Evolutionary conservation across 2,329 filamentous ascomycete genomes (phyloP), one percentile per base, ranked within the genome.

Genomic region (Conoideocrella luteorostrata): DNA sequence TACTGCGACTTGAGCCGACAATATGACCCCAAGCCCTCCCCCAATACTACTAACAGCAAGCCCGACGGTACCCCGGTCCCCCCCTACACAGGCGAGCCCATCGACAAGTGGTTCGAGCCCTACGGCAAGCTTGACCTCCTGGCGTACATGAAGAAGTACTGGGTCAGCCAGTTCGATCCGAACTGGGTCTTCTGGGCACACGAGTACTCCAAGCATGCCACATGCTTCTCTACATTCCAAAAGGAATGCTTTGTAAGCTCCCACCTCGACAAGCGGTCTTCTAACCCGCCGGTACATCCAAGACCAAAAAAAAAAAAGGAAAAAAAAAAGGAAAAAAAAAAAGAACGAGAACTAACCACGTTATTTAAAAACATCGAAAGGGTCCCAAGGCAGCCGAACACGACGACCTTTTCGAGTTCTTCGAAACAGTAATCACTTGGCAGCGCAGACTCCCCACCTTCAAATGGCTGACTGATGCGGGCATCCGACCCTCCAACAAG

Each of bases 181-280:
- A 84, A 80, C 62, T 59, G 65, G 40, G 69, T 74, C 26, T 77
- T 86, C 63, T 84, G 80, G 80, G 80, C 63, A 30, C 80, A 84
- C 65, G 80, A 84, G 57, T 84, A 80, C 66, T 73, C 69, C 63
- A 84, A 84, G 67, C 80, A 83, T 61, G 80, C 72, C 3, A 84
- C 80, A 12, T 86, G 81, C 69, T 84, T 67, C 67, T 78, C 72
- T 37, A 82, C 75, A 47, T 84, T 85, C 56, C 78, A 84, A 55
- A 62, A 69, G 5, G 71, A 76, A 23, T 86, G 82, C 71, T 85
- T 82, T 59, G 58, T 60, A 53, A 22, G 56, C 39, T 15, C 29
- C 32, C 12, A 20, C 15, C 12, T 13, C n/a, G n/a, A n/a, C n/a
- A n/a, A n/a, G n/a, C n/a, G n/a, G n/a, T n/a, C n/a, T n/a, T n/a